Evolutionary conservation across 2,329 filamentous ascomycete species (phyloP), one percentile per base, ranked within the genome.

Genomic region (Penicillium sp.): DNA sequence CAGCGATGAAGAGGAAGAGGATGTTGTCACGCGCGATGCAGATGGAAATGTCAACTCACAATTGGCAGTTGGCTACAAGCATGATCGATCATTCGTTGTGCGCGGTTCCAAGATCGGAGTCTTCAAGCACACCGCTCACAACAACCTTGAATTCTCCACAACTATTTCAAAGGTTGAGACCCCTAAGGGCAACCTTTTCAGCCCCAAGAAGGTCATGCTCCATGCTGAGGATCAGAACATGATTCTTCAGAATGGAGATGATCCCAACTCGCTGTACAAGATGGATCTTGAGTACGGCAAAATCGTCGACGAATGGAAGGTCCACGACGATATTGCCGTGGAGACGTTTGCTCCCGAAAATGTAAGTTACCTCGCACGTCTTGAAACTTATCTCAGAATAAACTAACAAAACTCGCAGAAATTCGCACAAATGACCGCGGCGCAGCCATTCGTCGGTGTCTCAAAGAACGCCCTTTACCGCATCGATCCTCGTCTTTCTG

Each of bases 271-370:
- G 50, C 83, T 99, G 1, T 99, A 92, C 74, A 90, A 91, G 45
- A 97, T 99, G 94, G 94, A 99, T 76, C 82, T 99, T 44, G 93
- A 99, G 74, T 95, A 95, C 66, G 94, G 94, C 65, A 97, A 97
- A 78, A 90, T 99, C 36, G 92, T 97, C 2, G 94, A 99, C 70
- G 94, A 99, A 75, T 99, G 94, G 94, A 96, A 96, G 67, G 84
- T 99, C 15, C 93, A 99, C 70, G 93, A 99, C 61, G 91, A 97
- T 71, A 97, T 99, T 54, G 88, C 91, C 0, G 90, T 97, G 60
- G 87, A 90, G 53, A 94, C 88, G 10, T 97, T 97, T 75, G 91
- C 91, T 0, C 94, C 94, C 0, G 92, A 97, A 75, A 96, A 88
- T 58, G 83, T 84, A 76, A 73, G 80, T 73, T 45, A 25, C 33